Percentiles rank a stretch among this genome's conserved stretches.
These are phyloP conservation scores for Saccharum hybrid DNA, from an alignment of 202 grass and related monocot genomes.

Conservation along the genomic window DNA sequence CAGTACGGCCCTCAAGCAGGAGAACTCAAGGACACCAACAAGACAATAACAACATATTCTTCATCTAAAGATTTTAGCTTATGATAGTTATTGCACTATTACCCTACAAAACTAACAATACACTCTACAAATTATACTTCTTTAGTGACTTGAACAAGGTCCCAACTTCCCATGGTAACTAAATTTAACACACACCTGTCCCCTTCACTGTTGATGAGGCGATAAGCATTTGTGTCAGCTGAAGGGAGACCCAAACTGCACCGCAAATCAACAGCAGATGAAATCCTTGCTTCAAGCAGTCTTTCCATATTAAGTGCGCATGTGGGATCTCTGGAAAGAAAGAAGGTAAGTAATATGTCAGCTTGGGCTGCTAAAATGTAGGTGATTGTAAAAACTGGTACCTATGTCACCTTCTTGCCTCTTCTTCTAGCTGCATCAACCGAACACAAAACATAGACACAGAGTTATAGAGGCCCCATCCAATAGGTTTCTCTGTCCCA, in stretches of 20 bases:
- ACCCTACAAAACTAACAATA: background rate
- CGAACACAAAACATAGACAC: constrained; percentile 98
- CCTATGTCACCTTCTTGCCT: constrained; percentile 65
- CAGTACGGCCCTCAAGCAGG: constrained; percentile 5
- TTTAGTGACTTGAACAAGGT: constrained; percentile 16
- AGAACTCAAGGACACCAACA: background rate
- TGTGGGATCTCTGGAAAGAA: constrained; percentile 67
- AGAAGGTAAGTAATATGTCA: constrained; percentile 25
- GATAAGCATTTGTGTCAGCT: constrained; percentile 81
- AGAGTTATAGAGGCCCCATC: constrained; percentile 92
- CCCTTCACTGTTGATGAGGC: constrained; percentile 93
- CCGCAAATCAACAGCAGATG: constrained; percentile 67
- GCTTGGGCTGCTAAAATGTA: constrained; percentile 10
- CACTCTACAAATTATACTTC: constrained; percentile 1
- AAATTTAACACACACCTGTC: constrained; percentile 67
- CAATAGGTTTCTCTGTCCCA: constrained; percentile 78
- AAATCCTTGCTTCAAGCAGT: constrained; percentile 85
- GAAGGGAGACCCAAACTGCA: constrained; percentile 70
- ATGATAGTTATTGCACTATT: background rate
- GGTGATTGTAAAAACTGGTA: background rate
- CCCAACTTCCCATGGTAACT: constrained; percentile 4
- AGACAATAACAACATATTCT: constrained; percentile 11
- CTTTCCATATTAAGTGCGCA: constrained; percentile 87
- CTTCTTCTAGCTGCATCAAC: constrained; percentile 94
- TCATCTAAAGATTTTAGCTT: background rate